Percentiles rank a stretch among this genome's conserved stretches.
Conservation (phyloP, 1,284 basidiomycete species). For the Boletus hoseneyae region DNA sequence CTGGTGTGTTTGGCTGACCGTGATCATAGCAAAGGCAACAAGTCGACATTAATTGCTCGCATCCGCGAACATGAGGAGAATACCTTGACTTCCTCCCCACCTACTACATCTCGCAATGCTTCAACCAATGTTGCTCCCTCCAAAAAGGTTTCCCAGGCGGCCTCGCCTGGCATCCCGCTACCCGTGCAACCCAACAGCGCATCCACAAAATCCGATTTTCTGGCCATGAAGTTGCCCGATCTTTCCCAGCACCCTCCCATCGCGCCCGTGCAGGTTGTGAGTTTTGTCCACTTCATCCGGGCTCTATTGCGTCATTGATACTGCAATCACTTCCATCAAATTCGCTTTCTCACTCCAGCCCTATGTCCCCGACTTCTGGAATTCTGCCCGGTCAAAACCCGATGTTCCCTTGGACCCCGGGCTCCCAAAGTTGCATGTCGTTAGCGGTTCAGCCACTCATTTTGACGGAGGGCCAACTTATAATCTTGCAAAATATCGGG, state of each 20-base stretch:
- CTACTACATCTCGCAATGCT: too few species aligned
- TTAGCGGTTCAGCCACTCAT: constrained; percentile 64
- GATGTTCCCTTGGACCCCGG: constrained; percentile 27
- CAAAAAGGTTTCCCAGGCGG: constrained; percentile 22
- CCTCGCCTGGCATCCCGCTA: constrained; percentile 40
- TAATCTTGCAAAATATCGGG: constrained; percentile 42
- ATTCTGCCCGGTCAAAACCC: constrained; percentile 46
- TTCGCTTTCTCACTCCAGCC: constrained; percentile 43
- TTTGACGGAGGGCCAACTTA: constrained; percentile 63
- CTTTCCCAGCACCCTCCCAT: constrained; percentile 42
- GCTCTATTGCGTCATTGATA: background rate
- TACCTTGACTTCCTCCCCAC: constrained; percentile 12
- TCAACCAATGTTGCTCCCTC: too few species aligned
- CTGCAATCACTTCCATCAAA: background rate
- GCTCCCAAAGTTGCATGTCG: constrained; percentile 67
- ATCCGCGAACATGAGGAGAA: constrained; percentile 49
- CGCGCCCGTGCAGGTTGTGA: constrained; percentile 55
- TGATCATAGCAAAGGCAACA: constrained; percentile 52
- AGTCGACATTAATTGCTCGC: constrained; percentile 52
- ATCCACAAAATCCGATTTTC: constrained; percentile 29
- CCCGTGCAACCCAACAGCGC: constrained; percentile 20
- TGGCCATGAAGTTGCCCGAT: constrained; percentile 58
- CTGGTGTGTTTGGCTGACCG: constrained; percentile 2
- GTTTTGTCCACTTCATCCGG: constrained; percentile 20
- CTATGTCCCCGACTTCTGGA: constrained; percentile 71